Evolutionary conservation across 805 yeast species (phyloP), one percentile per base, ranked within the genome.

Genomic region (Myxozyma neotropica): DNA sequence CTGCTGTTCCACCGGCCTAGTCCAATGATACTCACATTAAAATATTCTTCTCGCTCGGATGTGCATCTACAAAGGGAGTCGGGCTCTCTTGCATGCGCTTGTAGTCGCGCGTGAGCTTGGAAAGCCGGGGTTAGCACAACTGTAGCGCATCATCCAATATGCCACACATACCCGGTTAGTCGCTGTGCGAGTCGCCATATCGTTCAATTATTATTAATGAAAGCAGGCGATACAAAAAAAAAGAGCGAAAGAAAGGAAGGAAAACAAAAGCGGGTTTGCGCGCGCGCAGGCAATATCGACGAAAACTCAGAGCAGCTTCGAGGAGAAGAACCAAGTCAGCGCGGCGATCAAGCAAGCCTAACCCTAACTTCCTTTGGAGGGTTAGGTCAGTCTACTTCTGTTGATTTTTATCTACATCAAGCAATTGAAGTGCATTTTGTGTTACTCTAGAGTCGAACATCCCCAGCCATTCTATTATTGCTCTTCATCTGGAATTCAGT

Each of bases 31-130:
- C 72, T 52, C 53, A 70, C 69, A 89, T 95, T 55, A 94, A 76
- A 56, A 94, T 88, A 72, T 94, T 91, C 45, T 82, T 79, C 59
- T 94, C 98, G 61, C 86, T 83, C 4, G 98, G 98, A 59, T 87
- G 85, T 23, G 97, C 97, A 10, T 77, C 77, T 46, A 93, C 84
- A 70, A 75, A 92, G 4, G 96, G 96, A 8, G 96, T 89, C 0
- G 97, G 96, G 68, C 81, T 86, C 57, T 83, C 86, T 67, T 81
- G 81, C 64, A 94, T 83, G 46, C 83, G 75, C 72, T 87, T 89
- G 73, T 89, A 91, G 75, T 91, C 97, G 70, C 88, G 86, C 2
- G 89, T 82, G 51, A 91, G 81, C 73, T 73, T 79, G 54, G 76
- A 70, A 19, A 29, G n/a, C n/a, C n/a, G n/a, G n/a, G n/a, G 19